phyloP scores from a whole-genome alignment of 1,139 yeast genomes.

The Suhomyces chickasaworum region DNA sequence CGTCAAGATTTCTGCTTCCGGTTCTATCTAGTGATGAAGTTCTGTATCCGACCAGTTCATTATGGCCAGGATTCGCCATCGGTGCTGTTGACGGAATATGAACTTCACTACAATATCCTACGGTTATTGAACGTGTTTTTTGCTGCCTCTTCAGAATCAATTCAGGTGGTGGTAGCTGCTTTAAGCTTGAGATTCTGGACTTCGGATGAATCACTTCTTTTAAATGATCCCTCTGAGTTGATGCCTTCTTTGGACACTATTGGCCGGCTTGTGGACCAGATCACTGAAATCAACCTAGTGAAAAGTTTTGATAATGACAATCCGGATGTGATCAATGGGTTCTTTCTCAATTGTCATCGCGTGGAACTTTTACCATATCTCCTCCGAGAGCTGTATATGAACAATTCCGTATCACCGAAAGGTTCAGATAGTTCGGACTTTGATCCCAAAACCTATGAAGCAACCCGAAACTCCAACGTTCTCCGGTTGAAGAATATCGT shows the following conservation, averaged over 20 bases:
- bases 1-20: slow-evolving; percentile 10
- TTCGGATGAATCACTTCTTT: slow-evolving; percentile 1
- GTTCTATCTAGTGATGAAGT: slow-evolving; percentile 9
- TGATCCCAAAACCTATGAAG: slow-evolving; percentile 5
- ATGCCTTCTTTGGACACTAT: slow-evolving; percentile 4
- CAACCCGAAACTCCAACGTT: slow-evolving; percentile 6
- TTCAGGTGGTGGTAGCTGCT: slow-evolving; percentile 1
- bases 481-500: slow-evolving; percentile 12
- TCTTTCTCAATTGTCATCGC: slow-evolving; percentile 18
- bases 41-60: slow-evolving; percentile 3
- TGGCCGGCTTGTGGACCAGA: background rate
- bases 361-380: slow-evolving; percentile 15
- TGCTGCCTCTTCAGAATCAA: background rate
- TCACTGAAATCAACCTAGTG: slow-evolving; percentile 7
- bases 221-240: background rate
- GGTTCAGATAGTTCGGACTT: background rate
- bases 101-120: slow-evolving; percentile 11
- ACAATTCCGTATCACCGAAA: background rate
- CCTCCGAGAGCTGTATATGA: slow-evolving; percentile 9
- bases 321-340: slow-evolving; percentile 7
- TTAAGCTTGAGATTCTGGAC: slow-evolving; percentile 5
- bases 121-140: slow-evolving; percentile 12
- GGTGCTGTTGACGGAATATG: slow-evolving; percentile 5
- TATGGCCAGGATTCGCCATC: slow-evolving; percentile 3
- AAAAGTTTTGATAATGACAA: slow-evolving; percentile 5